Base-by-base conservation (phyloP, 257 asterid species). In the Salvia rosmarinus region DNA sequence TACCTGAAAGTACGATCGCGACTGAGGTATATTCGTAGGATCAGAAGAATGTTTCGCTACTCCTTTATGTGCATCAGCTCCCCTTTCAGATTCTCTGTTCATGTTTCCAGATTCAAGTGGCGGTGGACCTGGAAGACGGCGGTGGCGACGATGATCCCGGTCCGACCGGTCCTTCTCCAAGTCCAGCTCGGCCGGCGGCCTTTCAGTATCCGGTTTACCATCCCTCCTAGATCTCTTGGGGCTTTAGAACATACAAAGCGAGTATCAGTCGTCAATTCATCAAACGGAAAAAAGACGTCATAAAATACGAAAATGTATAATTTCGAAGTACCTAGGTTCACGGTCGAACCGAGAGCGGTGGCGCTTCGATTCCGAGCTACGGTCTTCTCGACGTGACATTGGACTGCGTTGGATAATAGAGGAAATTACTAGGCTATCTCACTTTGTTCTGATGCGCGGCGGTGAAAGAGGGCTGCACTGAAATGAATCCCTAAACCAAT, bases 191-290 rank as follows among this genome's bases (percentile, higher is more conserved):
- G 49, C 13, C 32, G 65, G 23, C 57, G 70, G 78, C 67, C 86
- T 85, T 73, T 88, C 97, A 59, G 79, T 80, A 75, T 79, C 89
- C 34, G 78, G 83, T 80, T 85, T 88, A 64, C 84, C 93, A 80
- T 91, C 96, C 70, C 89, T 82, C 82, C 95, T 82, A 63, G 83
- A 89, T 85, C 95, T 88, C 89, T 91, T 94, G 40, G 96, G 98
- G 85, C 99, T 93, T 75, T 16, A 42, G 43, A 75, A 63, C 40
- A 80, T 49, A 9, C 51, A 72, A 67, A 37, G 66, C 2, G 28
- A 70, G 50, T 79, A 70, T 43, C 20, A 32, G 40, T 19, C 19
- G 68, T 37, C 56, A 23, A 39, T 32, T 32, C 79, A 72, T 66
- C 58, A 47, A 47, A 20, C 51, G 44, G 32, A 23, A 20, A 62